Base-by-base conservation (phyloP, 768 basidiomycete genomes). In the Termitomyces sp. region DNA sequence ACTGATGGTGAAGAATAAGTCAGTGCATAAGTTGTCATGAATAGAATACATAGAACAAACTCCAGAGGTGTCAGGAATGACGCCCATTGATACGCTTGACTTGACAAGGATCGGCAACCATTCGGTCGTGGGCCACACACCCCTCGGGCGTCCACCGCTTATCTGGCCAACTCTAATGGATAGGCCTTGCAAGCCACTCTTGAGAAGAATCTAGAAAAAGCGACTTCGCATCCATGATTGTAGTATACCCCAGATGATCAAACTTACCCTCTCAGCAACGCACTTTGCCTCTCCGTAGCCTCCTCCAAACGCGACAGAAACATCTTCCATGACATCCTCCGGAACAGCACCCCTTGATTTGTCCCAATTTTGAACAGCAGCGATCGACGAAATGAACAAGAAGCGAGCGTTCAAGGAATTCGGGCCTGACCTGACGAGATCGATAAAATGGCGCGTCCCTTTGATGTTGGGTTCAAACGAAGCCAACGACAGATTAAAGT, bases 51-150 rank as follows among this genome's bases (percentile, higher is more conserved):
- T 29, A 53, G n/a, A 10, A 70, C 69, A 37, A 54, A 77, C 73
- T 46, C 75, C 74, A 31, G 61, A 43, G 9, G 64, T 62, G 3
- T 62, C 63, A 4, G 76, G 76, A 14, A 77, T 60, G 3, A 61
- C 68, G 15, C 71, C 71, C 31, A 75, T 60, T 7, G 64, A 54
- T 5, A 69, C 12, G 60, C 74, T 74, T 6, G 77, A 74, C 59
- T 77, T 77, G n/a, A 77, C 65, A 3, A 77, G 65, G 49, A 75
- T 74, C 0, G 78, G 76, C 11, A 79, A 63, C 76, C 78, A 79
- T 31, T 79, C 77, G 1, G 66, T 72, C 7, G 69, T 70, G 3
- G 74, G 67, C 79, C 79, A 80, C 10, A 74, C 73, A 2, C 77
- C 78, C 29, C 69, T 74, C 5, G 70, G 69, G 1, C 11, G 17